A percentile compares a stretch with the other conserved stretches of the same genome.
These are phyloP conservation scores for Carex sylvatica DNA, from an alignment of 202 grass and related monocot species.

Conservation along the genomic window DNA sequence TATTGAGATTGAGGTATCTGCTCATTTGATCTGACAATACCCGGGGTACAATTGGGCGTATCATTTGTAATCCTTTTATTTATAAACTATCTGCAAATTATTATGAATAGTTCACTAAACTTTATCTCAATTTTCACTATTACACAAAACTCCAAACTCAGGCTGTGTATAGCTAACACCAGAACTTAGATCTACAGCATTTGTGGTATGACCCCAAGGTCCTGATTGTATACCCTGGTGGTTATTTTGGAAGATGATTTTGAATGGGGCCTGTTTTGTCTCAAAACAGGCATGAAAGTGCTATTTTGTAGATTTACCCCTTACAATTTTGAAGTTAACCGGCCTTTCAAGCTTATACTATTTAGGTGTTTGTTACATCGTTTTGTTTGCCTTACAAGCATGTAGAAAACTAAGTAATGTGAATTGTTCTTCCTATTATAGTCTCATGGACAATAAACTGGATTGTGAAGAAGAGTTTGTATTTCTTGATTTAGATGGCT, in stretches of 20 bases:
- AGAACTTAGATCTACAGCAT: not conserved
- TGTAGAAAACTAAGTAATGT: not conserved
- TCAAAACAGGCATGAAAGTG: not conserved
- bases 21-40: not conserved
- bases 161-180: not conserved
- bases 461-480: conserved; percentile 58
- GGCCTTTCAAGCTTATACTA: not conserved
- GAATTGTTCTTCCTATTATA: not conserved
- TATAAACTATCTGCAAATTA: not conserved
- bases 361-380: not conserved
- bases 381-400: not conserved
- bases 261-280: not conserved
- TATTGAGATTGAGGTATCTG: not conserved
- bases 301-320: not conserved
- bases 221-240: not conserved
- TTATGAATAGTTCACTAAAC: not conserved
- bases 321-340: not conserved
- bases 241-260: conserved; percentile 2
- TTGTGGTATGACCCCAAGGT: not conserved
- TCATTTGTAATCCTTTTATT: not conserved
- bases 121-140: not conserved
- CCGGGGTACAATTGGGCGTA: not conserved
- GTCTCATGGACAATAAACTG: conserved; percentile 27
- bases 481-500: conserved; percentile 67
- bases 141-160: not conserved